phyloP scores from a whole-genome alignment of 2,329 filamentous ascomycete genomes.

The Hypoxylon sp. region DNA sequence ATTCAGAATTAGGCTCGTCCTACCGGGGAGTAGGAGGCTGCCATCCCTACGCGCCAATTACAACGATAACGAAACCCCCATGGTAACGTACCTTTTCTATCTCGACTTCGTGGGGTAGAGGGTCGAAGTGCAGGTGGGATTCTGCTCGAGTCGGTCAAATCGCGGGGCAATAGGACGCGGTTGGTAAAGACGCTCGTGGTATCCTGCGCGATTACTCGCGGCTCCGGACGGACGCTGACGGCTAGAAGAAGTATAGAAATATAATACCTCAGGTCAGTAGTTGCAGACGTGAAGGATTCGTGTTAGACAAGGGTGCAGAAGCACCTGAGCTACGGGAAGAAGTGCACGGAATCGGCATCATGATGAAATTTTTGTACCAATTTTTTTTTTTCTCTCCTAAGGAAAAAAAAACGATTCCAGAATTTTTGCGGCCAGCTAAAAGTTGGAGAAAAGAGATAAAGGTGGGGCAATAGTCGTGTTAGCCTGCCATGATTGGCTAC shows the following conservation, averaged over 20 bases:
- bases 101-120: conserved; percentile 3
- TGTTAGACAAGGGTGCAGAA: conserved; percentile 20
- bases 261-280: conserved; percentile 5
- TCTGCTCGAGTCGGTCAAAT: conserved; percentile 16
- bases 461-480: conserved; percentile 14
- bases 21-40: conserved; percentile 11
- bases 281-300: conserved; percentile 4
- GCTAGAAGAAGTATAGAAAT: not conserved
- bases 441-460: conserved; percentile 29
- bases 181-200: conserved; percentile 7
- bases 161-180: conserved; percentile 17
- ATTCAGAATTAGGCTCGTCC: conserved; percentile 2
- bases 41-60: conserved; percentile 6
- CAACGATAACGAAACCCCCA: conserved; percentile 3
- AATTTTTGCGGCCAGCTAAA: conserved; percentile 31
- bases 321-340: conserved; percentile 18
- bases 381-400: conserved; percentile 27
- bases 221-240: not conserved
- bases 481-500: conserved; percentile 26
- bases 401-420: conserved; percentile 18
- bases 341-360: conserved; percentile 26
- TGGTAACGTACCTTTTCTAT: conserved; percentile 25
- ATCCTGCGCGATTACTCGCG: conserved; percentile 25
- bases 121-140: not conserved
- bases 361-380: conserved; percentile 26